Base-by-base conservation (phyloP, 495 filamentous ascomycete species). In the Penicillium ucsense region DNA sequence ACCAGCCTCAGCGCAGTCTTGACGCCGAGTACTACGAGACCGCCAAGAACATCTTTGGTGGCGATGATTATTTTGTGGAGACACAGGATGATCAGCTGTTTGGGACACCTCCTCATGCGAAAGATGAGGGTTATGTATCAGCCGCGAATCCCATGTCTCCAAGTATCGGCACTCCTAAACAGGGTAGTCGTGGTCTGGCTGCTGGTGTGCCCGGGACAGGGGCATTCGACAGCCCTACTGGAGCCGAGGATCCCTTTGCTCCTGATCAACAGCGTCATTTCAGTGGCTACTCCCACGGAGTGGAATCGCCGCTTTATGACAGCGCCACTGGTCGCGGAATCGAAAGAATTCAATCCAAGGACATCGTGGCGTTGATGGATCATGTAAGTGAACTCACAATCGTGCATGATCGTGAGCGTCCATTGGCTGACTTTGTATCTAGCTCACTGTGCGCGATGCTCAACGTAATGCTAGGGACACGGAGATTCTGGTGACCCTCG, bases 351-450 rank as follows among this genome's bases (percentile, higher is more conserved):
- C 83, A 99, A 63, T 95, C 88, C 5, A 91, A 95, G 67, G 94
- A 99, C 61, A 94, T 99, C 56, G 83, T 97, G 52, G 89, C 92
- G 36, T 71, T 99, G 29, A 97, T 99, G 92, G 90, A 99, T 60
- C 92, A 94, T 63, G 43, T 45, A 45, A 45, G 43, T 35, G 29
- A 5, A 29, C 29, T n/a, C n/a, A 27, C 20, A 20, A 3, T 31
- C 33, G 8, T 11, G 9, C 8, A 8, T 28, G 9, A 36, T 5
- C 2, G 3, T 3, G n/a, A 27, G 8, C 8, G 31, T 10, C 5
- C 3, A 5, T 36, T 35, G n/a, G 36, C 43, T 45, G 12, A 45
- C 43, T 4, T 36, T 5, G 4, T 8, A 6, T 4, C 8, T 9
- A 45, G 82, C 84, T 98, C 50, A 97, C 92, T 60, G 94, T 96